Conservation (phyloP, 2,329 filamentous ascomycete species). For the Uncinocarpus reesii region DNA sequence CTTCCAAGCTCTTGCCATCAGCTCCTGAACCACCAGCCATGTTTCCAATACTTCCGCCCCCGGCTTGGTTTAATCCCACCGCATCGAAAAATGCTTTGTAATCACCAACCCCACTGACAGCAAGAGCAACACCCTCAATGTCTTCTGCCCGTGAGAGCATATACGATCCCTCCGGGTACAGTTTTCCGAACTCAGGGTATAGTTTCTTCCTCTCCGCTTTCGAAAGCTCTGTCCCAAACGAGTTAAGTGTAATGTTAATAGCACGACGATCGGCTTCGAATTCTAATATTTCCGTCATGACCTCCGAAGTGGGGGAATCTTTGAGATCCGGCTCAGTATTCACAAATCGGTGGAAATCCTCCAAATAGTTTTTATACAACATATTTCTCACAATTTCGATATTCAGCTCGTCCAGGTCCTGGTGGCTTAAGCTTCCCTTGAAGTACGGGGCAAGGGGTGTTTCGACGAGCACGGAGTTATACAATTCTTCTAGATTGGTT, state of each 20-base stretch:
- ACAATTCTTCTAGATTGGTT: conserved; percentile 96
- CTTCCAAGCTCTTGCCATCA: conserved; percentile 84
- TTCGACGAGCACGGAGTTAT: conserved; percentile 95
- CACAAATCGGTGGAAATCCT: conserved; percentile 93
- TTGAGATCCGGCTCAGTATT: conserved; percentile 77
- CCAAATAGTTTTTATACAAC: conserved; percentile 97
- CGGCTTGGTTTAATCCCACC: conserved; percentile 65
- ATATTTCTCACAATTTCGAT: conserved; percentile 99
- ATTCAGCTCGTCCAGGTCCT: conserved; percentile 96
- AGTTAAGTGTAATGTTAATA: conserved; percentile 99
- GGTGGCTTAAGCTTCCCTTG: conserved; percentile 90
- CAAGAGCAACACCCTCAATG: conserved; percentile 82
- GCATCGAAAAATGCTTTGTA: conserved; percentile 96
- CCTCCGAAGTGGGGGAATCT: conserved; percentile 78
- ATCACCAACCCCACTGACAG: conserved; percentile 83
- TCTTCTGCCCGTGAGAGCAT: conserved; percentile 95
- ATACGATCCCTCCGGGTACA: conserved; percentile 87
- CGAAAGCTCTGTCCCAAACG: conserved; percentile 88
- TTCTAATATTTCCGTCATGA: conserved; percentile 92
- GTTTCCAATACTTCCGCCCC: conserved; percentile 66
- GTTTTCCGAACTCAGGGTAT: conserved; percentile 80
- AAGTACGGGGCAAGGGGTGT: conserved; percentile 94
- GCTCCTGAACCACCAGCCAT: conserved; percentile 69
- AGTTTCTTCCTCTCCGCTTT: conserved; percentile 93
- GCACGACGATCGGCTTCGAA: conserved; percentile 94